Base-by-base conservation (phyloP, 2,329 filamentous ascomycete species). In the Calonectria pseudoturangicola region DNA sequence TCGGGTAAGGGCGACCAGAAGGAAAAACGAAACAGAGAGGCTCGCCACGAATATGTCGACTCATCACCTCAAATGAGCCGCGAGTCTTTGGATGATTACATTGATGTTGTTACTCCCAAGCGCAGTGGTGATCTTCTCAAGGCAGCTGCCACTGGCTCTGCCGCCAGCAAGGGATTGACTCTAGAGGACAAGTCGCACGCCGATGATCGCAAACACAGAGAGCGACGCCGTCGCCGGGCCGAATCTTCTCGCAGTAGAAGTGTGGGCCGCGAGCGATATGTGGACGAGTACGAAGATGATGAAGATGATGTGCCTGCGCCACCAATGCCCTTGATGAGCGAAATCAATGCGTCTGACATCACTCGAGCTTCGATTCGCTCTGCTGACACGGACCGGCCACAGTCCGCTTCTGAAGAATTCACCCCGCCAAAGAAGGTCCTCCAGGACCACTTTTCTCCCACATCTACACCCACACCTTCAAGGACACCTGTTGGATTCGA, bases 331-430 rank as follows among this genome's bases (percentile, higher is more conserved):
- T 89, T 98, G 74, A 93, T 94, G 83, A 98, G 96, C 83, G 94
- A 95, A 69, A 91, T 98, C 70, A 93, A 94, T 76, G 91, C 94
- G 50, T 98, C 96, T 0, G 96, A 98, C 65, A 84, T 98, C 68
- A 98, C 96, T 0, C 90, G 96, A 77, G 93, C 93, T 18, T 98
- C 96, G 0, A 94, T 98, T 67, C 85, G 97, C 21, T 97, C 96
- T 6, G 94, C 94, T 36, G 92, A 94, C 33, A 94, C 94, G 0
- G 94, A 95, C 75, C 88, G 92, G 65, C 93, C 94, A 18, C 88
- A 90, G 58, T 94, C 93, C 21, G 91, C 92, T 27, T 93, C 88
- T 79, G 92, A 89, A 78, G 90, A 90, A 84, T 87, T 84, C 79
- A 89, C 88, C 1, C 92, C 92, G 15, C 84, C 93, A 58, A 89